A percentile compares a stretch with the other conserved stretches of the same genome.
Conservation (phyloP, 768 basidiomycete species). For the Tulasnella sp. region DNA sequence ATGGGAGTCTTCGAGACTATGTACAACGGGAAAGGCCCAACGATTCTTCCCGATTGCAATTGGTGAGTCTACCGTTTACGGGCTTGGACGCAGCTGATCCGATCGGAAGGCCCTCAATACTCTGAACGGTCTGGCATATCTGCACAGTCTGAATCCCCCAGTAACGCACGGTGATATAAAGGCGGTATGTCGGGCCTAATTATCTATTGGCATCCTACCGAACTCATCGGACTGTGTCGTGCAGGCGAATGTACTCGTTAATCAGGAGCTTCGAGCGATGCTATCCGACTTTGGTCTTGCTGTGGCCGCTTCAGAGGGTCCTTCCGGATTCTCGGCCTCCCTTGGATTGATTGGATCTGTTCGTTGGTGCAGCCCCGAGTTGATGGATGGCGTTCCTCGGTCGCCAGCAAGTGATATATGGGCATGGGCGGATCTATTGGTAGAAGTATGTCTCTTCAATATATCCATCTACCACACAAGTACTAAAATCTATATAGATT, state of each 20-base stretch:
- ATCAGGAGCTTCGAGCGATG: background rate
- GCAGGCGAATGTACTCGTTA: slow-evolving; percentile 1
- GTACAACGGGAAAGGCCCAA: background rate
- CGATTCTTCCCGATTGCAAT: background rate
- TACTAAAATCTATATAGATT: no score
- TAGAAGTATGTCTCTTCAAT: background rate
- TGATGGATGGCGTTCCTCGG: background rate
- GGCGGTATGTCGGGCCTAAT: background rate
- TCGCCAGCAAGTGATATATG: background rate
- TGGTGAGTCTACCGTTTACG: background rate
- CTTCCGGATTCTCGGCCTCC: background rate
- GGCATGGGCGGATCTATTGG: background rate
- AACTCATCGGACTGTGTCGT: no score
- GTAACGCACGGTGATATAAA: background rate
- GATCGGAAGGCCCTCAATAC: background rate
- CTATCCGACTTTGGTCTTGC: slow-evolving; percentile 3
- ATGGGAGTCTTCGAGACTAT: background rate
- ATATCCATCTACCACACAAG: no score
- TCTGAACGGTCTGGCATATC: background rate
- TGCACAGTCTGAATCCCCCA: slow-evolving; percentile 1
- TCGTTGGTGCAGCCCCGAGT: background rate
- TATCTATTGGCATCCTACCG: no score
- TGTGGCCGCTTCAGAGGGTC: background rate
- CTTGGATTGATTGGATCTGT: background rate
- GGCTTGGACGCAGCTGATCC: background rate